These are phyloP conservation scores for Ustilago trichophora DNA, from an alignment of 1,284 basidiomycete species.

Conservation along the genomic window DNA sequence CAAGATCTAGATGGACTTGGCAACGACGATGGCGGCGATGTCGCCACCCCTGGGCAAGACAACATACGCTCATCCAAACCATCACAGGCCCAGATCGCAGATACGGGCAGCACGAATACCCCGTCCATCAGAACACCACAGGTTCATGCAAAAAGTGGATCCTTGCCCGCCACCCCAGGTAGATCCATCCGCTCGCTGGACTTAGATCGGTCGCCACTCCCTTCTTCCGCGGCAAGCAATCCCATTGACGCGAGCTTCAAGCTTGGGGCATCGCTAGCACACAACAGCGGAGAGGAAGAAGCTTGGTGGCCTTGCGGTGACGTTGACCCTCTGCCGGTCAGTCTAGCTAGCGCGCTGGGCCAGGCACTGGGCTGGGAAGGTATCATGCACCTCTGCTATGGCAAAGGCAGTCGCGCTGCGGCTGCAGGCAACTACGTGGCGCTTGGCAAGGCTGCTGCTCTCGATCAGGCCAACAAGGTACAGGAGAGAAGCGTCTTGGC, in stretches of 20 bases:
- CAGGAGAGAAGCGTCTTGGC: constrained; percentile 47
- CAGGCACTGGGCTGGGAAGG: constrained; percentile 62
- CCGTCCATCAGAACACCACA: constrained; percentile 31
- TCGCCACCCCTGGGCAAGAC: constrained; percentile 15
- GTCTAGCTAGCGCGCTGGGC: constrained; percentile 52
- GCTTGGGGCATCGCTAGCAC: constrained; percentile 18
- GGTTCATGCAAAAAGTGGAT: constrained; percentile 17
- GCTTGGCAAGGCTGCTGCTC: constrained; percentile 56
- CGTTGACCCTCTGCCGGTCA: constrained; percentile 55
- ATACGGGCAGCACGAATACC: constrained; percentile 18
- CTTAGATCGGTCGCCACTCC: constrained; percentile 29
- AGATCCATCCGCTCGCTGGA: constrained; percentile 32
- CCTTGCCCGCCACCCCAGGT: constrained; percentile 28
- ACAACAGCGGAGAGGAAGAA: constrained; percentile 34
- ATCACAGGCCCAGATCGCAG: constrained; percentile 10
- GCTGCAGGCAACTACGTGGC: constrained; percentile 39
- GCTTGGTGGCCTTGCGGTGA: constrained; percentile 56
- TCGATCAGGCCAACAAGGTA: constrained; percentile 39
- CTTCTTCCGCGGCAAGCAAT: constrained; percentile 10
- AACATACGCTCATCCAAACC: constrained; percentile 3
- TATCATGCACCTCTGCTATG: constrained; percentile 63
- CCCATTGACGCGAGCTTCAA: constrained; percentile 44
- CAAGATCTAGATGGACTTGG: not conserved
- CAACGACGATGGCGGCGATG: constrained; percentile 3
- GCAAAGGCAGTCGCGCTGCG: constrained; percentile 46